Evolutionary conservation across 495 filamentous ascomycete genomes (phyloP).

Genomic region (Melanomma pulvis-pyrius): DNA sequence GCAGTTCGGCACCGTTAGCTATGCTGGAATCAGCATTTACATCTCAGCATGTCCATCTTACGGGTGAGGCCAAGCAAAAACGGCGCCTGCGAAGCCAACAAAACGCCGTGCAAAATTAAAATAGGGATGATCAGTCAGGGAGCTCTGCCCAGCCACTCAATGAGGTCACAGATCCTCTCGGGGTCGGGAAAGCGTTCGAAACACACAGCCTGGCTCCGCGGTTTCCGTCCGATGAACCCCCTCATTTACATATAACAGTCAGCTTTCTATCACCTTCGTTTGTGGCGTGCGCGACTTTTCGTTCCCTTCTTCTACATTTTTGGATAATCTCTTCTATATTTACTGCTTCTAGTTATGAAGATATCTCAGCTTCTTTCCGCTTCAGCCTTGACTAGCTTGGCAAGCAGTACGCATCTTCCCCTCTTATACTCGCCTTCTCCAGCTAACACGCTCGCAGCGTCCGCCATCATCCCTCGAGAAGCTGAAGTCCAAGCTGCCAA

Average conservation of each 20-base stretch:
- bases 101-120: background rate
- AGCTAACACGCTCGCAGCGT: constrained; percentile 19
- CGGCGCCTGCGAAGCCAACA: background rate
- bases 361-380: constrained; percentile 5
- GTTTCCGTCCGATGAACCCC: background rate
- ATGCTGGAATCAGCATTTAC: no score
- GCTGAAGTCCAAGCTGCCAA: constrained; percentile 2
- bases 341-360: constrained; percentile 7
- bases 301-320: background rate
- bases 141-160: constrained; percentile 9
- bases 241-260: background rate
- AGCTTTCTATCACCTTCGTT: background rate
- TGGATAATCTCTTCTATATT: background rate
- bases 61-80: background rate
- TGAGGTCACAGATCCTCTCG: constrained; percentile 19
- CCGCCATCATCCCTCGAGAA: constrained; percentile 4
- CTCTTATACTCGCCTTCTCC: background rate
- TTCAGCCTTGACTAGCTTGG: constrained; percentile 23
- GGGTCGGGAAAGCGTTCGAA: background rate
- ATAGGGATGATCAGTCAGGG: background rate
- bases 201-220: constrained; percentile 23
- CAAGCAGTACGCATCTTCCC: constrained; percentile 15
- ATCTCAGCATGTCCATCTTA: background rate
- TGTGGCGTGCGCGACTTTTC: background rate
- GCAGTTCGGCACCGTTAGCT: background rate